Conservation (phyloP, 1,284 basidiomycete genomes). For the Sutorius eximius region DNA sequence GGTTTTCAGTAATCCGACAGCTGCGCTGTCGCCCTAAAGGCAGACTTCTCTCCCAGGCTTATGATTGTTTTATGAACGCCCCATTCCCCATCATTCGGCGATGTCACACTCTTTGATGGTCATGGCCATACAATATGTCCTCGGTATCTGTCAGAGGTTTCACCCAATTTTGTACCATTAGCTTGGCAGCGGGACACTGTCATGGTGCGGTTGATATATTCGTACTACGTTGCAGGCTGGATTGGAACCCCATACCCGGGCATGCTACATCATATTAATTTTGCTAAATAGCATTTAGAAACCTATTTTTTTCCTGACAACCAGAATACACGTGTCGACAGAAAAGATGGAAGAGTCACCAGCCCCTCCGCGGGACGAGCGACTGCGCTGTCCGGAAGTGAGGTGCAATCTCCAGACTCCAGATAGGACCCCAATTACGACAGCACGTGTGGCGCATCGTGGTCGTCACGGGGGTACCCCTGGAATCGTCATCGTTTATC, state of each 20-base stretch:
- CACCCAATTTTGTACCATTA: slow-evolving; percentile 22
- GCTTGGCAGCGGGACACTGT: slow-evolving; percentile 22
- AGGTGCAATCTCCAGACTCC: slow-evolving; percentile 3
- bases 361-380: neutral
- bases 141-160: slow-evolving; percentile 3
- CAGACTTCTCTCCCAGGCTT: neutral
- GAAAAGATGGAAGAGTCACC: neutral
- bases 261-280: neutral
- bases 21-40: slow-evolving; percentile 12
- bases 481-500: neutral
- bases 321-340: neutral
- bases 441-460: neutral
- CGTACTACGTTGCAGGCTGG: neutral
- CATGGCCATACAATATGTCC: slow-evolving; percentile 8
- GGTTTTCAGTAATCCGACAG: slow-evolving; percentile 28
- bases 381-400: neutral
- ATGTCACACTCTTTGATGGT: slow-evolving; percentile 15
- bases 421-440: neutral
- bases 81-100: slow-evolving; percentile 3
- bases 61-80: slow-evolving; percentile 16
- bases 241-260: neutral
- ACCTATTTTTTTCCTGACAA: neutral
- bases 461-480: neutral
- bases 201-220: slow-evolving; percentile 1
- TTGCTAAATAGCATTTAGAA: neutral